Conservation (phyloP, 2,329 filamentous ascomycete species). For the Aureobasidium namibiae region DNA sequence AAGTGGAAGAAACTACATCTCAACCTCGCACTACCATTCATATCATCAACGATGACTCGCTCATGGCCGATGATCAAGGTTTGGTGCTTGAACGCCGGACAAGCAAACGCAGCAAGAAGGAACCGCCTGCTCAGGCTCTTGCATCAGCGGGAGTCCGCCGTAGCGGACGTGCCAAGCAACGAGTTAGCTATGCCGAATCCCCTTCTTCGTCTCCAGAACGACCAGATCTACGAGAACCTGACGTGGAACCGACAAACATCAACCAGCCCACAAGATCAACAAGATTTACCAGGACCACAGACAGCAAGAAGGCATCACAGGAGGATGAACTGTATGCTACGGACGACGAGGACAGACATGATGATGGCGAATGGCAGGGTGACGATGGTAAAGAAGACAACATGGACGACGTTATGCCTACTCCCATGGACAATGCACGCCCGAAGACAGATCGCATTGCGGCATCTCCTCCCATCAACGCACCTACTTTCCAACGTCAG, state of each 20-base stretch:
- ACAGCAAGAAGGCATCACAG: constrained; percentile 8
- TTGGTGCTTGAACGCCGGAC: not conserved
- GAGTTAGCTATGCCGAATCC: constrained; percentile 4
- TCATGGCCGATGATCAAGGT: not conserved
- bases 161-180: constrained; percentile 8
- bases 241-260: no score
- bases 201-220: not conserved
- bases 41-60: not conserved
- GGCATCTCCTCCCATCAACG: not conserved
- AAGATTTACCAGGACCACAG: not conserved
- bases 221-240: not conserved
- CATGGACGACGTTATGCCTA: not conserved
- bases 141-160: not conserved
- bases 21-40: no score
- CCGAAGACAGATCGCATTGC: constrained; percentile 19
- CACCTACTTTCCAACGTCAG: not conserved
- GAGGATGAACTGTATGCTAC: constrained; percentile 14
- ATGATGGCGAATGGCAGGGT: constrained; percentile 11
- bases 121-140: not conserved
- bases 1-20: not conserved
- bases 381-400: constrained; percentile 7
- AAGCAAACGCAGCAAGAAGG: not conserved
- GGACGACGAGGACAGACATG: constrained; percentile 11
- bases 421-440: constrained; percentile 17
- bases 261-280: not conserved